Conservation (phyloP, 139 green algal genomes). For the Axilococcus clingmanii region DNA sequence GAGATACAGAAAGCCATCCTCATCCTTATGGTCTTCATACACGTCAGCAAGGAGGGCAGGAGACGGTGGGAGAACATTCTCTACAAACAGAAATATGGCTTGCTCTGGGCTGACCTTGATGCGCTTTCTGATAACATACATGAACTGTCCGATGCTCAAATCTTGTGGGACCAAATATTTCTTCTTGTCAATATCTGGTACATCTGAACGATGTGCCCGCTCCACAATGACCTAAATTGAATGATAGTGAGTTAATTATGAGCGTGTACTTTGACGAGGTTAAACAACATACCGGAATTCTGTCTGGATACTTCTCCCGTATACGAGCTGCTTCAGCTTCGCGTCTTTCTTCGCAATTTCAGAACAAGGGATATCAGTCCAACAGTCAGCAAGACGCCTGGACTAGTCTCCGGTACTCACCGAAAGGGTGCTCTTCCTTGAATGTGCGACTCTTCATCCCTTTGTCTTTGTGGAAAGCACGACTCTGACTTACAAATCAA, state of each 20-base stretch:
- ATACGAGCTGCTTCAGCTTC: constrained; percentile 87
- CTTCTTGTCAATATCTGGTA: constrained; percentile 99
- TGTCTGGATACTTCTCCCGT: constrained; percentile 93
- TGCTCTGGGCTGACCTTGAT: constrained; percentile 93
- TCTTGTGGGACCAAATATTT: constrained; percentile 98
- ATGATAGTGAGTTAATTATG: background rate
- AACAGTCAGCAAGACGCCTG: no score
- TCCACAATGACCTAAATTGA: constrained; percentile 93
- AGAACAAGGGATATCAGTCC: no score
- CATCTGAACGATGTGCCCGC: constrained; percentile 87
- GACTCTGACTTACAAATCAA: no score
- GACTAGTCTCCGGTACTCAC: no score
- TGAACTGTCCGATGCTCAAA: constrained; percentile 97
- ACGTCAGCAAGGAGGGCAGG: constrained; percentile 92
- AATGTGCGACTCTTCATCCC: no score
- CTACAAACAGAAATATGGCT: constrained; percentile 99
- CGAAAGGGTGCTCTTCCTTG: no score
- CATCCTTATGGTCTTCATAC: constrained; percentile 97
- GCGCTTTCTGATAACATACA: constrained; percentile 98
- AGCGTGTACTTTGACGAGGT: background rate
- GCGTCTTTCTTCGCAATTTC: constrained; percentile 87
- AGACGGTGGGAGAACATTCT: constrained; percentile 91
- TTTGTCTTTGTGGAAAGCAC: no score
- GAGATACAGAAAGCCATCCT: constrained; percentile 99
- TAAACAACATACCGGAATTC: constrained; percentile 70